phyloP scores from a whole-genome alignment of 1,139 yeast species.

The Maudiozyma humilis region DNA sequence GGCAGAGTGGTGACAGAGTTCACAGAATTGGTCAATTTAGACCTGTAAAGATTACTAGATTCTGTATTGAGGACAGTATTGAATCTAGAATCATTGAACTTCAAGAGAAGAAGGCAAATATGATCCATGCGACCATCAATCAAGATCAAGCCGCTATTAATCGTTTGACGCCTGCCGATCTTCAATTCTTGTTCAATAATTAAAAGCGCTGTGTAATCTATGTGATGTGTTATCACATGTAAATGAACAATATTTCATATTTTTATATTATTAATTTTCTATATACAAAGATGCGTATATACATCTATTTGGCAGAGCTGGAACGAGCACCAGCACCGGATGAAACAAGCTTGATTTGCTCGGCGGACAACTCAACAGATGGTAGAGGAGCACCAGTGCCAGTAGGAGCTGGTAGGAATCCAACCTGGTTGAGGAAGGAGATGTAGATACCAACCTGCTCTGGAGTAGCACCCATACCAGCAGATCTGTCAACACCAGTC shows the following conservation, averaged over 20 bases:
- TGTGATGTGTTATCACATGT: background rate
- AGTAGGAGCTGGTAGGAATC: constrained; percentile 63
- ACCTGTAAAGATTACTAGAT: constrained; percentile 87
- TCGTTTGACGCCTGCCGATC: constrained; percentile 81
- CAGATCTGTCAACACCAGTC: constrained; percentile 58
- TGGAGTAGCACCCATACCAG: constrained; percentile 64
- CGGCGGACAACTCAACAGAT: constrained; percentile 43
- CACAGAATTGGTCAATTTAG: constrained; percentile 94
- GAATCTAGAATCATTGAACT: constrained; percentile 92
- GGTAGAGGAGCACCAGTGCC: constrained; percentile 47
- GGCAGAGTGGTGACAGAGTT: constrained; percentile 97
- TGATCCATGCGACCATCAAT: constrained; percentile 94
- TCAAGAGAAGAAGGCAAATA: constrained; percentile 94
- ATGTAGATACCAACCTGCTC: constrained; percentile 67
- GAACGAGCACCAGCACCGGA: constrained; percentile 87
- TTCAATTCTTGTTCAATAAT: constrained; percentile 84
- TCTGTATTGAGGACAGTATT: constrained; percentile 91
- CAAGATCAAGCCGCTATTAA: constrained; percentile 86
- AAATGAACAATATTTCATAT: background rate
- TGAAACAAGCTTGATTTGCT: constrained; percentile 57
- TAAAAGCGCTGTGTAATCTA: constrained; percentile 23
- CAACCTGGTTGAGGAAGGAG: constrained; percentile 68
- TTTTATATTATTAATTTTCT: background rate
- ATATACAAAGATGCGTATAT: background rate
- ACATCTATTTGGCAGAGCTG: constrained; percentile 26